These are phyloP conservation scores for Coemansia biformis DNA, from an alignment of 192 early-diverging fungal genomes.

Conservation along the genomic window DNA sequence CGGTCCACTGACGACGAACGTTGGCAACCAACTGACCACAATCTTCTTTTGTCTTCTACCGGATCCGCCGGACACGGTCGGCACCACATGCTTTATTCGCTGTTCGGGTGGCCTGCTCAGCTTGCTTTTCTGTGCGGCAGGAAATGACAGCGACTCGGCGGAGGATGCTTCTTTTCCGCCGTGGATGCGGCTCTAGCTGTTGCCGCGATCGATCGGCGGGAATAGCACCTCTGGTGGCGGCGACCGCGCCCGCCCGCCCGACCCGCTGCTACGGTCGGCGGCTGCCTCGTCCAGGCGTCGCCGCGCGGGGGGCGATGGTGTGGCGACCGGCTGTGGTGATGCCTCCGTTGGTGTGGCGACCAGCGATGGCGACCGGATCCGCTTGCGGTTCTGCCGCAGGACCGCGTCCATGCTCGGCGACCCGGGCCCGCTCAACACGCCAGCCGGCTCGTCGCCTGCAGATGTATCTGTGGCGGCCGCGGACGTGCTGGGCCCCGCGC, in stretches of 20 bases:
- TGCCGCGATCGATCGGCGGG: constrained; percentile 25
- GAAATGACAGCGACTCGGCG: too few relatives aligned
- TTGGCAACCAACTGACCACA: constrained; percentile 17
- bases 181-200: too few relatives aligned
- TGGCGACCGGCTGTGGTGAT: too few relatives aligned
- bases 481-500: not conserved
- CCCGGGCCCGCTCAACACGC: too few relatives aligned
- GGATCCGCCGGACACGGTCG: not conserved
- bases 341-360: not conserved
- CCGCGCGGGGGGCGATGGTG: too few relatives aligned
- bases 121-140: too few relatives aligned
- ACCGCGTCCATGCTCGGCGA: constrained; percentile 22
- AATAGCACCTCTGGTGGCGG: constrained; percentile 19
- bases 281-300: too few relatives aligned
- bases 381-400: constrained; percentile 26
- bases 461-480: not conserved
- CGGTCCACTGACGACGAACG: constrained; percentile 13
- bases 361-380: constrained; percentile 26
- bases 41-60: constrained; percentile 3
- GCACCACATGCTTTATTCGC: too few relatives aligned
- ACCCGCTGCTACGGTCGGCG: too few relatives aligned
- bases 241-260: too few relatives aligned
- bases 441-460: constrained; percentile 1
- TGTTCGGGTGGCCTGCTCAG: too few relatives aligned
- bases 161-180: too few relatives aligned